phyloP scores from a whole-genome alignment of 441 rosid genomes.

The Corymbia calophylla region DNA sequence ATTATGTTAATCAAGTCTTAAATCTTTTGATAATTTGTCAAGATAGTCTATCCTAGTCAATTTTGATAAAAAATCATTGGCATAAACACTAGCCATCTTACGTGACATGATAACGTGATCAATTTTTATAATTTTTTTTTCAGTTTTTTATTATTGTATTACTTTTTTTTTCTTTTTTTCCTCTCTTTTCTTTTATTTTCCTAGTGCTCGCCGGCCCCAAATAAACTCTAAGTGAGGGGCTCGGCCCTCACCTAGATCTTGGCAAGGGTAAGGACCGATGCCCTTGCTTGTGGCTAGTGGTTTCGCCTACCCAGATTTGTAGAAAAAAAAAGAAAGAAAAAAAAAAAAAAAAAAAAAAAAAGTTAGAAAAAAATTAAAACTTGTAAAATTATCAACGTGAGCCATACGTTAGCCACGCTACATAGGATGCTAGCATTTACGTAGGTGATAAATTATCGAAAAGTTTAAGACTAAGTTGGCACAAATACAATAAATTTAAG shows the following conservation, averaged over 20 bases:
- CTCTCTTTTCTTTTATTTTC: too few relatives aligned
- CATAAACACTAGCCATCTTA: accelerated
- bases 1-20: accelerated
- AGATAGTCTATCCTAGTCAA: accelerated
- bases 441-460: too few relatives aligned
- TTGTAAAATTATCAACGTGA: too few relatives aligned
- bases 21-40: too few relatives aligned
- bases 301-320: background rate
- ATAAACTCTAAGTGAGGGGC: background rate
- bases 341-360: too few relatives aligned
- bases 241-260: background rate
- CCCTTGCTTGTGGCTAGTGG: accelerated
- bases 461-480: accelerated
- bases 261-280: too few relatives aligned
- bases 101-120: accelerated
- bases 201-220: accelerated
- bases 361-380: too few relatives aligned
- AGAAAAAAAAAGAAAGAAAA: too few relatives aligned
- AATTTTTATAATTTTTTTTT: background rate
- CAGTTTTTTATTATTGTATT: too few relatives aligned
- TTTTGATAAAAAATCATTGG: accelerated
- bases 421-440: too few relatives aligned
- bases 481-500: accelerated
- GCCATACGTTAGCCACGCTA: too few relatives aligned
- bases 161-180: background rate